A percentile compares a stretch with the other conserved stretches of the same genome.
Evolutionary conservation across 1,284 basidiomycete genomes (phyloP).

Genomic region (Melampsora larici-populina): DNA sequence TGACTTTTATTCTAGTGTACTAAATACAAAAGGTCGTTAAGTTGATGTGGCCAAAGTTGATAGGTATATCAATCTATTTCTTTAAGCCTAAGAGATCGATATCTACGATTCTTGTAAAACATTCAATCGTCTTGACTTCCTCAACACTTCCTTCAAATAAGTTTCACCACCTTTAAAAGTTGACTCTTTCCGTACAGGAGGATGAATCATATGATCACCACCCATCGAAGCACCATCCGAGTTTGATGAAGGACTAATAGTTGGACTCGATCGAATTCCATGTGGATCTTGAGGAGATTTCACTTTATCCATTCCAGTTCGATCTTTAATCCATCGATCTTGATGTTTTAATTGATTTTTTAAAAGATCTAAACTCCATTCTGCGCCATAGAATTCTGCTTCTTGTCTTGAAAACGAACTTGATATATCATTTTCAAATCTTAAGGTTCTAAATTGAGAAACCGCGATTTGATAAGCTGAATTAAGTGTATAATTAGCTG

Average conservation of each 20-base stretch:
- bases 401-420: conserved; percentile 36
- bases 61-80: too few species aligned
- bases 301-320: not conserved
- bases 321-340: conserved; percentile 10
- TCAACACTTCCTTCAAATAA: conserved; percentile 3
- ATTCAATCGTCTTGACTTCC: not conserved
- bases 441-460: conserved; percentile 35
- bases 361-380: not conserved
- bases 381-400: conserved; percentile 18
- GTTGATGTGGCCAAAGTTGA: too few species aligned
- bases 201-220: not conserved
- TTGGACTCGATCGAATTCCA: not conserved
- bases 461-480: conserved; percentile 34
- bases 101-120: not conserved
- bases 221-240: not conserved
- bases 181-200: not conserved
- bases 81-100: too few species aligned
- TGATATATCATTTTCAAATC: conserved; percentile 31
- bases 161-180: not conserved
- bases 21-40: too few species aligned
- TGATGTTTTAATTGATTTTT: not conserved
- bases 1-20: too few species aligned
- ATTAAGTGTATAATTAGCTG: conserved; percentile 22
- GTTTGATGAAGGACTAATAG: not conserved
- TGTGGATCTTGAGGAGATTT: not conserved